Base-by-base conservation (phyloP, 257 asterid species). In the Penstemon eatonii region DNA sequence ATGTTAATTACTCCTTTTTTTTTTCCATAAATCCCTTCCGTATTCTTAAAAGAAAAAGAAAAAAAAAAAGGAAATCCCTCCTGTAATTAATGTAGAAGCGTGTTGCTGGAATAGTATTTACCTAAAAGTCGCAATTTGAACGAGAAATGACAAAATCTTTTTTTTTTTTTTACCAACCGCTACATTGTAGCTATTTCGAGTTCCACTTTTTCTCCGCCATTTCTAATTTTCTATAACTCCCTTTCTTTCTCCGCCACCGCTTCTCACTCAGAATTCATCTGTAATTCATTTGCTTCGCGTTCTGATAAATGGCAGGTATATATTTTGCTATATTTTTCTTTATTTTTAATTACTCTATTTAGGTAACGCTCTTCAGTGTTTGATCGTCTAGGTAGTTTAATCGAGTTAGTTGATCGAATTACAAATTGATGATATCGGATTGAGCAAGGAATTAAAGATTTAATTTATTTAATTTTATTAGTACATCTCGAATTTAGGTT, bases 81-180 rank as follows among this genome's bases (percentile, higher is more conserved):
- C 33, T 25, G 33, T 25, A 25, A 25, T 25, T 25, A 25, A 1
- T 1, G 2, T 56, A 36, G 3, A 58, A 58, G 6, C 11, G 33
- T 5, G 5, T 40, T 6, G 3, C 0, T 15, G 25, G 2, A 8
- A n/a, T 0, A 49, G n/a, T 12, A 4, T 49, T 49, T 6, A 49
- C 5, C 2, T 25, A 38, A 60, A 41, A 60, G 65, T 60, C 47
- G 63, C 43, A 12, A 4, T 9, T 8, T 11, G 18, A 0, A 9
- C 47, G n/a, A 57, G 44, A 58, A 58, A 38, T 4, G 39, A 8
- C 51, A 60, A 60, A 60, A 41, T 60, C 51, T 40, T n/a, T n/a
- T n/a, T n/a, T n/a, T n/a, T n/a, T n/a, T n/a, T n/a, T n/a, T n/a
- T 60, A 60, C 66, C 52, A 60, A 41, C 52, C 66, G 43, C 11